Evolutionary conservation across 345 rosid genomes (phyloP).

Genomic region (Aegle marmelos): DNA sequence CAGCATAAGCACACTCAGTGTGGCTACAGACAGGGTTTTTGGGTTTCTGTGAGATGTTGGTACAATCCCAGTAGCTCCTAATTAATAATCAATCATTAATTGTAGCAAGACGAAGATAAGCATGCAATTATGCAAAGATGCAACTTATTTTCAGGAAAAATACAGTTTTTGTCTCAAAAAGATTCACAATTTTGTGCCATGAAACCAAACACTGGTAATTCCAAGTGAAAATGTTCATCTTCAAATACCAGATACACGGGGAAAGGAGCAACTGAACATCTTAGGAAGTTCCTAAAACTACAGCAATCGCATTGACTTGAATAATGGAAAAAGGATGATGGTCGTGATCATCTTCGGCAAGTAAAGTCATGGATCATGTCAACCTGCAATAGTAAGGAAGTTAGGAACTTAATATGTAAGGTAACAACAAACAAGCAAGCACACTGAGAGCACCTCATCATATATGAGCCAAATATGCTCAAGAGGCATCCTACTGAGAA

Average conservation of each 20-base stretch:
- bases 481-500: not conserved
- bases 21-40: too few relatives aligned
- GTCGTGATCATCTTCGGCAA: constrained; percentile 13
- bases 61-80: not conserved
- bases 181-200: not conserved
- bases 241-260: constrained; percentile 7
- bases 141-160: not conserved
- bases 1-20: too few relatives aligned
- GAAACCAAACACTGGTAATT: not conserved
- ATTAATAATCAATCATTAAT: not conserved
- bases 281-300: constrained; percentile 12
- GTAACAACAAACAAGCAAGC: not conserved
- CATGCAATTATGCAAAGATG: not conserved
- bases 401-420: not conserved
- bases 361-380: constrained; percentile 11
- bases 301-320: constrained; percentile 1
- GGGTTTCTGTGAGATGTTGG: not conserved
- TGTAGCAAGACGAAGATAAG: not conserved
- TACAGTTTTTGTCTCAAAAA: not conserved
- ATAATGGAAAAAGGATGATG: constrained; percentile 5
- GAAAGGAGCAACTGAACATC: constrained; percentile 4
- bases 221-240: constrained; percentile 2
- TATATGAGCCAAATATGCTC: not conserved
- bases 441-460: not conserved
- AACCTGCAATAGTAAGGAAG: constrained; percentile 14